phyloP scores from a whole-genome alignment of 305 asterid genomes.

The Fraxinus baroniana region DNA sequence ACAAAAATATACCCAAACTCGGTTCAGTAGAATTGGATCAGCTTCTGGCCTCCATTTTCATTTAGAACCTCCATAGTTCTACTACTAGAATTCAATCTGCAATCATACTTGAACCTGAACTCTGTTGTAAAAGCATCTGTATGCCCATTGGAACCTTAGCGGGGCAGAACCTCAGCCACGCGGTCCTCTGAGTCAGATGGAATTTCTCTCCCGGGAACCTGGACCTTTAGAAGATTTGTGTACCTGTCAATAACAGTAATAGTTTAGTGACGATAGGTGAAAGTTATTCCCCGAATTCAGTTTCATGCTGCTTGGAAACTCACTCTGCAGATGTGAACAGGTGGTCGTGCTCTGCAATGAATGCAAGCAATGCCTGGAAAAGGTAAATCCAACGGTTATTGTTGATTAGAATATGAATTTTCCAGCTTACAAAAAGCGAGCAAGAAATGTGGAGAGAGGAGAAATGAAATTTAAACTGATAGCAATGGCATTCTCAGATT shows the following conservation, averaged over 20 bases:
- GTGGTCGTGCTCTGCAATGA: slow-evolving; percentile 71
- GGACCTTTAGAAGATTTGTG: slow-evolving; percentile 65
- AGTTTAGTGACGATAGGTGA: neutral
- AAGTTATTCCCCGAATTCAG: slow-evolving; percentile 1
- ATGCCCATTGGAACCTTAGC: slow-evolving; percentile 21
- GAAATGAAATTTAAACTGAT: slow-evolving; percentile 3
- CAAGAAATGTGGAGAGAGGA: neutral
- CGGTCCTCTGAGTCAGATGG: slow-evolving; percentile 84
- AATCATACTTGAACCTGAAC: neutral
- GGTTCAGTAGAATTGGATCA: slow-evolving; percentile 21
- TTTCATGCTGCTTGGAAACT: slow-evolving; percentile 33
- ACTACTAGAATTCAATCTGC: slow-evolving; percentile 19
- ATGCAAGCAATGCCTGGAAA: slow-evolving; percentile 91
- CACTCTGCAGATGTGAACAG: slow-evolving; percentile 78
- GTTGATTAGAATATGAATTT: slow-evolving; percentile 4
- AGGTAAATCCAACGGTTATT: slow-evolving; percentile 15
- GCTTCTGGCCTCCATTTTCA: slow-evolving; percentile 20
- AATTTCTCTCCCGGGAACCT: slow-evolving; percentile 94
- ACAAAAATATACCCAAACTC: slow-evolving; percentile 27
- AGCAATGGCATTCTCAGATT: slow-evolving; percentile 18
- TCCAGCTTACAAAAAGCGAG: neutral
- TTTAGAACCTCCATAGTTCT: neutral
- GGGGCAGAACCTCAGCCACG: slow-evolving; percentile 55
- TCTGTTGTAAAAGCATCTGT: slow-evolving; percentile 15
- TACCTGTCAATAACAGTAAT: slow-evolving; percentile 50